phyloP scores from a whole-genome alignment of 495 filamentous ascomycete genomes.

The Neurospora cerealis region DNA sequence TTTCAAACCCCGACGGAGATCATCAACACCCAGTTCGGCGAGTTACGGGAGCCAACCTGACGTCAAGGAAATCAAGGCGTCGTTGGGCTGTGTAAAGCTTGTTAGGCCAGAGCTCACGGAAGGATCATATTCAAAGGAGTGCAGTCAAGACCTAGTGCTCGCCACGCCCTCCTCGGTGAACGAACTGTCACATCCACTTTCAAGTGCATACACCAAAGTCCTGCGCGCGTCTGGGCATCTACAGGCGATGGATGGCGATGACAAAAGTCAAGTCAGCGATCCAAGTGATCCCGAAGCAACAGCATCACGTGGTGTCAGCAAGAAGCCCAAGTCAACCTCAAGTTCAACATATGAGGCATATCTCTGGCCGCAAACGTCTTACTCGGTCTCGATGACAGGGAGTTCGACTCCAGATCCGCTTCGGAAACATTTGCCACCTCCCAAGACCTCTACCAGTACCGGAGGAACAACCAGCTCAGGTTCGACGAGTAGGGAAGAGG shows the following conservation, averaged over 20 bases:
- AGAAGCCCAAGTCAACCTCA: background rate
- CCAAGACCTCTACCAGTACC: background rate
- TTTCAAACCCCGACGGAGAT: background rate
- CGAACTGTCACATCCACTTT: background rate
- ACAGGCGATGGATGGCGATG: conserved; percentile 16
- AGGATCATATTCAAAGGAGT: background rate
- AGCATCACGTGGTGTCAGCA: conserved; percentile 26
- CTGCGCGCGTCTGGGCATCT: background rate
- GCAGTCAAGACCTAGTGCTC: background rate
- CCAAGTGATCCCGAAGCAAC: conserved; percentile 10
- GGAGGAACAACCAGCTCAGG: background rate
- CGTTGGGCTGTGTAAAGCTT: background rate
- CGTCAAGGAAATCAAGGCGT: background rate
- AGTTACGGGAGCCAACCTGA: background rate
- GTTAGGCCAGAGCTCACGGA: background rate
- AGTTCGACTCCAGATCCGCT: background rate
- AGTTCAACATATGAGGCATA: background rate
- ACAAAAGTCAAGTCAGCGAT: background rate
- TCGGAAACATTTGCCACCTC: background rate
- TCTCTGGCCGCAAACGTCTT: background rate
- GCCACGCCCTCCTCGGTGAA: background rate
- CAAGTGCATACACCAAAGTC: background rate
- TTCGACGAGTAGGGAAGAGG: conserved; percentile 4
- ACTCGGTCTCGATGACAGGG: background rate
- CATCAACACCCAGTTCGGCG: background rate